Conservation (phyloP, 352 stramenopile species). For the Globisporangium emineosum region DNA sequence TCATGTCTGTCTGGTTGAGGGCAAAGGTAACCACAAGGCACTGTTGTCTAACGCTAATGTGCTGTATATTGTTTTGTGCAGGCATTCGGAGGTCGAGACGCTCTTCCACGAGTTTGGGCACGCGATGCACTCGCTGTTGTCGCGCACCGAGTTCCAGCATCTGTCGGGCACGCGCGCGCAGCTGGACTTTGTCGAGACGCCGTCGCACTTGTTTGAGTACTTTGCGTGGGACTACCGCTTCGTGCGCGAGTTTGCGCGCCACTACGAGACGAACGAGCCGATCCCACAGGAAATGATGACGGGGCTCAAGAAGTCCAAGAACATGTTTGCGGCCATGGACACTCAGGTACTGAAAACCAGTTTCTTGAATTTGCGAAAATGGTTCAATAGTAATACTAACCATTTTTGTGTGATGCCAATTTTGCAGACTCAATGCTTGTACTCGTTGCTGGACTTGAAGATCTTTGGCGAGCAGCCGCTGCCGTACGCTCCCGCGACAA, state of each 20-base stretch:
- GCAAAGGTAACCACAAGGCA: too few relatives aligned
- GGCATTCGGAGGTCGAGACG: constrained; percentile 95
- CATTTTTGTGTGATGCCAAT: neutral
- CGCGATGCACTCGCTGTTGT: constrained; percentile 96
- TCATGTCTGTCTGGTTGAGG: too few relatives aligned
- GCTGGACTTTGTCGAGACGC: constrained; percentile 95
- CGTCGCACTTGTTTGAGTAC: constrained; percentile 97
- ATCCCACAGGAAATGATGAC: constrained; percentile 79
- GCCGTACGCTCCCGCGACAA: constrained; percentile 36
- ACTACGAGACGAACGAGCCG: constrained; percentile 77
- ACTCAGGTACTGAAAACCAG: constrained; percentile 21
- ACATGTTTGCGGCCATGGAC: constrained; percentile 90
- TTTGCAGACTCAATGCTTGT: constrained; percentile 73
- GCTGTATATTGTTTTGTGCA: constrained; percentile 17
- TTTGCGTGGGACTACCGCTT: constrained; percentile 93
- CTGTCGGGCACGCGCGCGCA: constrained; percentile 92
- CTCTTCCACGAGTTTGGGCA: constrained; percentile 99
- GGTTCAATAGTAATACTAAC: neutral
- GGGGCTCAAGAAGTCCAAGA: constrained; percentile 71
- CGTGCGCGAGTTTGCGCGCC: constrained; percentile 77
- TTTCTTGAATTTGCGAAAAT: too few relatives aligned
- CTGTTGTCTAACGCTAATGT: too few relatives aligned
- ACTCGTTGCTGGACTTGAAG: constrained; percentile 75
- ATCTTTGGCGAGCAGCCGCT: constrained; percentile 65
- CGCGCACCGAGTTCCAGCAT: constrained; percentile 96